Conservation (phyloP, 208 protist species). For the Acanthamoeba divionensis region DNA sequence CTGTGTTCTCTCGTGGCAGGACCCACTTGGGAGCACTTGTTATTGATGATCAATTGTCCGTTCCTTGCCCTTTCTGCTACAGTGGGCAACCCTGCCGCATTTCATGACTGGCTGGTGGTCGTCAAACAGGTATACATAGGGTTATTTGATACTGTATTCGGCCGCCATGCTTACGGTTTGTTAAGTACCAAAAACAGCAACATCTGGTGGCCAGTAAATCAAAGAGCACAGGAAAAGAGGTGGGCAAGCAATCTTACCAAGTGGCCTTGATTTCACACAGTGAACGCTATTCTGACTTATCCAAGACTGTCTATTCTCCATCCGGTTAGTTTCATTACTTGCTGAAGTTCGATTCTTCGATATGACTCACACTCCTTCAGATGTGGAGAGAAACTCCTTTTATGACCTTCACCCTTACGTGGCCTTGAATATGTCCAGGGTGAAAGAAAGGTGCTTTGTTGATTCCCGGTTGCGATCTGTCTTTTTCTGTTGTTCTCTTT, state of each 20-base stretch:
- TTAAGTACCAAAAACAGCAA: conserved; percentile 50
- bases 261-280: conserved; percentile 82
- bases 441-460: background rate
- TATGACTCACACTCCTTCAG: too few relatives aligned
- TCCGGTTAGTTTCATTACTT: too few relatives aligned
- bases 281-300: background rate
- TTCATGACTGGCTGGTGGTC: conserved; percentile 89
- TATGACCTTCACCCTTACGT: background rate
- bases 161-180: background rate
- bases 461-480: background rate
- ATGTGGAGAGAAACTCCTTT: too few relatives aligned
- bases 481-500: background rate
- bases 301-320: background rate
- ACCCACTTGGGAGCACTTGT: conserved; percentile 75
- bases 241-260: conserved; percentile 74
- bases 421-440: background rate
- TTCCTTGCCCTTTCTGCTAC: conserved; percentile 95
- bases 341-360: too few relatives aligned
- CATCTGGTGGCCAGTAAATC: background rate
- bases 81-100: conserved; percentile 88
- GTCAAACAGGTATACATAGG: conserved; percentile 78
- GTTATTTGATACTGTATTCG: background rate
- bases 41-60: conserved; percentile 87
- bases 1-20: background rate
- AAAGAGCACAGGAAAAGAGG: background rate